phyloP scores from a whole-genome alignment of 192 early-diverging fungal genomes.

The Podila clonocystis region DNA sequence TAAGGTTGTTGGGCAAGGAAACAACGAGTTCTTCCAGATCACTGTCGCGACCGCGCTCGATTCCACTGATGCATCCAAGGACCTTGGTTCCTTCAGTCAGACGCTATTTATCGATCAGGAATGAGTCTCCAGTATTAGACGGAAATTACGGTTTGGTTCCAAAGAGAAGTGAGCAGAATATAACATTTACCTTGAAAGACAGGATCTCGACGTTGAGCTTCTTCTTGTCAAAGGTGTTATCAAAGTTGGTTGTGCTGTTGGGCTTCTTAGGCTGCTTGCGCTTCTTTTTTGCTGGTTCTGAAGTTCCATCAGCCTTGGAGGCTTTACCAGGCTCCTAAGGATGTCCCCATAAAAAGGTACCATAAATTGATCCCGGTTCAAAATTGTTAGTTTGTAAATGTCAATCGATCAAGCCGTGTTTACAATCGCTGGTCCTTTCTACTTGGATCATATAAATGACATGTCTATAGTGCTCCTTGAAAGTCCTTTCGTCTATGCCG shows the following conservation, averaged over 20 bases:
- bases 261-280: slow-evolving; percentile 60
- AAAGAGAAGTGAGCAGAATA: background rate
- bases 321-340: slow-evolving; percentile 34
- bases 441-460: too few relatives aligned
- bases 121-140: too few relatives aligned
- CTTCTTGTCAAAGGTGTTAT: slow-evolving; percentile 38
- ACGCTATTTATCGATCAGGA: slow-evolving; percentile 49
- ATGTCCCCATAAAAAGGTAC: background rate
- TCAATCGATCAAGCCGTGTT: background rate
- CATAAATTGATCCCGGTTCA: background rate
- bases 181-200: slow-evolving; percentile 62
- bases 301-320: slow-evolving; percentile 43
- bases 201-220: slow-evolving; percentile 57
- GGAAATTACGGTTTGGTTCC: background rate
- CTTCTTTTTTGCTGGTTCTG: slow-evolving; percentile 68
- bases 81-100: slow-evolving; percentile 78
- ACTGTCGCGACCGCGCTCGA: slow-evolving; percentile 64
- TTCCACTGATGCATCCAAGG: slow-evolving; percentile 81
- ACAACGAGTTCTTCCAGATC: slow-evolving; percentile 77
- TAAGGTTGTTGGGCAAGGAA: slow-evolving; percentile 86
- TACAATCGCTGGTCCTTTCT: background rate
- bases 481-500: background rate
- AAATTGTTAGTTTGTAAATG: background rate
- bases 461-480: background rate
- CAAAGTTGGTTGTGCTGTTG: slow-evolving; percentile 38